Evolutionary conservation across 192 early-diverging fungal species (phyloP), one percentile per base, ranked within the genome.

Genomic region (Coemansia sp.): DNA sequence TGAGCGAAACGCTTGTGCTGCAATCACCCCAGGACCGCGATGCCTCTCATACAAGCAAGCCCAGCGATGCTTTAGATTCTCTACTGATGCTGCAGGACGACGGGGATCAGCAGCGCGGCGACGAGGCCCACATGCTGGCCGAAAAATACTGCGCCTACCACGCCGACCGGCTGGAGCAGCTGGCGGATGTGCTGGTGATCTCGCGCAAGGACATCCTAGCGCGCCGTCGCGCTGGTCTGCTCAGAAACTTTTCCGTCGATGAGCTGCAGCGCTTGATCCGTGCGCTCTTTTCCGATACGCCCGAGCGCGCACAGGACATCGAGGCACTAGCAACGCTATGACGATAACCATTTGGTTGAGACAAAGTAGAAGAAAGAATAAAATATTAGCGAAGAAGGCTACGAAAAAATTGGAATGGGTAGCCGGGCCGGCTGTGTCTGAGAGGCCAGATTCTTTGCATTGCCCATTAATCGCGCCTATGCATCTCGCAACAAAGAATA

Each of bases 151-250:
- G n/a, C n/a, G n/a, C n/a, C n/a, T n/a, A n/a, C n/a, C n/a, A n/a
- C n/a, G n/a, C n/a, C n/a, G n/a, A n/a, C n/a, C n/a, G 54, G 35
- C 44, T 67, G 25, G 36, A 11, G 32, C 71, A 74, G 24, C 56
- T 74, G 42, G 71, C 71, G 0, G 71, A 74, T 37, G 52, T 74
- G 9, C 45, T 74, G 54, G 50, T 59, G 9, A 62, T 74, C 9
- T 59, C 64, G 9, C 59, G 71, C 0, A 64, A 63, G 0, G 71
- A 74, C 28, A 74, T 74, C 17, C 30, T 74, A 51, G 71, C 71
- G 2, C 8, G 71, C 23, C 53, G 64, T 3, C 64, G 71, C 7
- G 71, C 71, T 1, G 71, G 71, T 1, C 23, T 74, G 35, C 44
- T 74, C 19, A 37, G 22, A 30, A 39, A 63, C 18, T 74, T 63